These are phyloP conservation scores for Dendrocalamus sinicus DNA, from an alignment of 176 grass and related monocot genomes.

Conservation along the genomic window DNA sequence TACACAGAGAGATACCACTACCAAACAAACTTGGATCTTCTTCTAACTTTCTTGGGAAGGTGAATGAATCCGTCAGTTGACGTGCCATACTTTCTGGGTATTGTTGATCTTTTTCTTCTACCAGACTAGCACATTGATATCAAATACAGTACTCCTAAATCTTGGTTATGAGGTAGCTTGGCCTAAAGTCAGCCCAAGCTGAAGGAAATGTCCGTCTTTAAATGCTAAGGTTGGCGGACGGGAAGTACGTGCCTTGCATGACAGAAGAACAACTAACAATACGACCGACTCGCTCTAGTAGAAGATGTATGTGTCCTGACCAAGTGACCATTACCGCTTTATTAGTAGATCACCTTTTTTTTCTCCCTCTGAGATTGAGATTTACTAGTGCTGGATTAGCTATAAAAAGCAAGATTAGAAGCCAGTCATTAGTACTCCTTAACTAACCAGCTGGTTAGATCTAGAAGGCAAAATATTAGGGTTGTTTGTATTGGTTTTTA, in stretches of 20 bases:
- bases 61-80: background rate
- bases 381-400: background rate
- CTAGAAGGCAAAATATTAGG: conserved; percentile 20
- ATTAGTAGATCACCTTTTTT: conserved; percentile 7
- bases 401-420: conserved; percentile 29
- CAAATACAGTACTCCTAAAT: background rate
- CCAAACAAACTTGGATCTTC: background rate
- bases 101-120: conserved; percentile 1
- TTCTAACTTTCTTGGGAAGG: conserved; percentile 21
- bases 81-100: background rate
- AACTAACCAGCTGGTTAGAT: conserved; percentile 33
- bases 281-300: conserved; percentile 14
- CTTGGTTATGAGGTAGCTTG: background rate
- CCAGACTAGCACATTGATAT: conserved; percentile 19
- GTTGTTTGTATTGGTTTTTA: too few species aligned
- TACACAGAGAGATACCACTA: background rate
- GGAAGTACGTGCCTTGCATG: conserved; percentile 31
- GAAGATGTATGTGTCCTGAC: conserved; percentile 39
- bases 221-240: conserved; percentile 35
- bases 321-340: background rate
- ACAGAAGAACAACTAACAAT: conserved; percentile 29
- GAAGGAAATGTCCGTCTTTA: background rate
- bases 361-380: conserved; percentile 6
- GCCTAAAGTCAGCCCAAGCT: conserved; percentile 45
- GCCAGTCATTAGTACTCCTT: background rate